phyloP scores from a whole-genome alignment of 2,329 filamentous ascomycete genomes.

The Aspergillus glaucus region DNA sequence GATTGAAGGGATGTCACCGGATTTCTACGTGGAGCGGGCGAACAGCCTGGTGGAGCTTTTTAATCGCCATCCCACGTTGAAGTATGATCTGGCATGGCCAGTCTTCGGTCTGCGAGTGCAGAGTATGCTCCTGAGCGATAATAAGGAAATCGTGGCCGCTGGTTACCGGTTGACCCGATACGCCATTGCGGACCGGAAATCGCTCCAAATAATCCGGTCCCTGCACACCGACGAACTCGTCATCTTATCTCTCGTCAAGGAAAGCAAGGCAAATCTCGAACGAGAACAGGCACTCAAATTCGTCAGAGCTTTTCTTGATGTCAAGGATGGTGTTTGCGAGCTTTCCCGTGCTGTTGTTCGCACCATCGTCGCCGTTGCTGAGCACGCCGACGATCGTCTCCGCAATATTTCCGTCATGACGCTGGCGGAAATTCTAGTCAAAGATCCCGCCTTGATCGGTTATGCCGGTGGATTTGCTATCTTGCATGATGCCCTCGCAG shows the following conservation, averaged over 20 bases:
- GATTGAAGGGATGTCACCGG: constrained; percentile 75
- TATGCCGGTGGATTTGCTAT: constrained; percentile 78
- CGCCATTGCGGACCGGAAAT: constrained; percentile 85
- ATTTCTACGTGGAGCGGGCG: constrained; percentile 90
- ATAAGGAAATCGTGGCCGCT: constrained; percentile 88
- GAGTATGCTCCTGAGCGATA: constrained; percentile 91
- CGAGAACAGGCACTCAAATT: constrained; percentile 96
- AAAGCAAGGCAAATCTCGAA: constrained; percentile 94
- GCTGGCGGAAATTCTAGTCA: constrained; percentile 81
- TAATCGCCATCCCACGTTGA: constrained; percentile 83
- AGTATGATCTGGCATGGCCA: constrained; percentile 94
- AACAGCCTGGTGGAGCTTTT: constrained; percentile 96
- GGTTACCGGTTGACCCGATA: constrained; percentile 92
- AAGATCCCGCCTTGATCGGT: constrained; percentile 73
- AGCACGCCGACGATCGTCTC: constrained; percentile 76
- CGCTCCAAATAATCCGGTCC: constrained; percentile 77
- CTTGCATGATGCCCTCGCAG: constrained; percentile 84
- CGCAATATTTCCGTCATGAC: constrained; percentile 90
- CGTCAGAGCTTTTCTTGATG: constrained; percentile 86
- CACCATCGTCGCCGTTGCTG: constrained; percentile 83
- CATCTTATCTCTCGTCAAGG: constrained; percentile 86
- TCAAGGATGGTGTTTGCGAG: constrained; percentile 85
- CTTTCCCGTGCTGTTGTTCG: constrained; percentile 81
- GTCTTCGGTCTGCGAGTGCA: constrained; percentile 92
- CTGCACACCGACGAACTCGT: constrained; percentile 91